These are phyloP conservation scores for Flaveria robusta DNA, from an alignment of 129 eudicot species.

Conservation along the genomic window DNA sequence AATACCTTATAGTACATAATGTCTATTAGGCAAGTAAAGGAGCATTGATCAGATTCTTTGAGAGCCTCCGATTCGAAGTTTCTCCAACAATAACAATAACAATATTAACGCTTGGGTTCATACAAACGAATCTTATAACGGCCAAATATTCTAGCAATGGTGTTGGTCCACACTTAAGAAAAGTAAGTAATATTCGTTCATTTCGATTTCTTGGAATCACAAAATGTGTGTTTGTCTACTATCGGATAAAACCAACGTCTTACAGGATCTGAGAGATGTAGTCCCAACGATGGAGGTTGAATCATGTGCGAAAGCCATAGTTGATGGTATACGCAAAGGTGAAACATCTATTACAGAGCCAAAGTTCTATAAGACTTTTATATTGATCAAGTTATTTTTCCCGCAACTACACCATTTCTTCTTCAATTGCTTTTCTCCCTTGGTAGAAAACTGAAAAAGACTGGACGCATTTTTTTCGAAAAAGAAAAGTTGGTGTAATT, in stretches of 20 bases:
- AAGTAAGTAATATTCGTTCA: constrained; percentile 10
- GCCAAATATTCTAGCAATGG: constrained; percentile 29
- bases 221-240: not conserved
- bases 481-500: not conserved
- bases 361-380: constrained; percentile 19
- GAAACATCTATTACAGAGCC: constrained; percentile 36
- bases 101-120: constrained; percentile 35
- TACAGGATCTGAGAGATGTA: constrained; percentile 22
- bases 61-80: constrained; percentile 39
- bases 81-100: constrained; percentile 33
- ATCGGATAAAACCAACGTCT: not conserved
- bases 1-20: too few relatives aligned
- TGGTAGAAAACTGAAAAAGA: not conserved
- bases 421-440: constrained; percentile 17
- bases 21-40: constrained; percentile 46
- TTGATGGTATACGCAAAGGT: constrained; percentile 37
- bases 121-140: constrained; percentile 28
- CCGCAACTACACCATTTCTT: constrained; percentile 27
- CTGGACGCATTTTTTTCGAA: too few relatives aligned
- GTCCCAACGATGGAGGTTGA: constrained; percentile 30
- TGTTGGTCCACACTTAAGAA: constrained; percentile 9
- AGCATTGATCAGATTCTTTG: constrained; percentile 44
- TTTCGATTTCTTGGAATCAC: not conserved
- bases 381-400: constrained; percentile 31
- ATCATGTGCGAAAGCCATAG: constrained; percentile 39